Conservation (phyloP, 164 flowering plant genomes). For the Nymphaea colorata region DNA sequence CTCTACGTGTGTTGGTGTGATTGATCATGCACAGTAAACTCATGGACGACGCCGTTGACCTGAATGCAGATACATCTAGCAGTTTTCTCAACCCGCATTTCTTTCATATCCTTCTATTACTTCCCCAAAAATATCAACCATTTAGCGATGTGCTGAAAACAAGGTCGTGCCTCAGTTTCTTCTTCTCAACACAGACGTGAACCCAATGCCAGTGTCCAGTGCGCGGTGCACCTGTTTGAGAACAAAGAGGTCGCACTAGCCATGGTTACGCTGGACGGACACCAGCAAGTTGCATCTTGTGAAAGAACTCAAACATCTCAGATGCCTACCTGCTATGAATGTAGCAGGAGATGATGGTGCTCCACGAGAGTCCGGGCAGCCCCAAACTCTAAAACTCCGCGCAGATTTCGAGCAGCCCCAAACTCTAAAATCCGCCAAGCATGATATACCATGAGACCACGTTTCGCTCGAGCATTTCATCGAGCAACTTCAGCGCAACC, state of each 20-base stretch:
- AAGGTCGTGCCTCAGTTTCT: not conserved
- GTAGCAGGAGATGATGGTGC: constrained; percentile 2
- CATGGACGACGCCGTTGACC: constrained; percentile 4
- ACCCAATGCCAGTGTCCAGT: constrained; percentile 4
- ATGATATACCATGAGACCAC: constrained; percentile 17
- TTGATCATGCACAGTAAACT: constrained; percentile 1
- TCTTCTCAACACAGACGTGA: not conserved
- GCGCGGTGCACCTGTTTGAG: constrained; percentile 5
- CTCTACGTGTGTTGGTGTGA: constrained; percentile 11
- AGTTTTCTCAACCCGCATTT: constrained; percentile 1
- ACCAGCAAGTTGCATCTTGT: constrained; percentile 1
- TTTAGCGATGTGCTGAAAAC: constrained; percentile 1
- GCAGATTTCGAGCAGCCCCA: constrained; percentile 7
- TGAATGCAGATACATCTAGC: constrained; percentile 3
- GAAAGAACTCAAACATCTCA: not conserved
- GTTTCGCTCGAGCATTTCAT: constrained; percentile 13
- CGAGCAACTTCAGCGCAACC: constrained; percentile 1
- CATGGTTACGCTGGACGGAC: constrained; percentile 1
- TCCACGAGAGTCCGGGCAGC: not conserved
- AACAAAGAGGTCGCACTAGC: constrained; percentile 2
- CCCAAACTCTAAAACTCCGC: constrained; percentile 3
- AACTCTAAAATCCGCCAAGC: constrained; percentile 14
- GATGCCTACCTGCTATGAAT: not conserved
- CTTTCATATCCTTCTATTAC: constrained; percentile 1
- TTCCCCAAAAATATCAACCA: constrained; percentile 8